These are phyloP conservation scores for Ophiocordyceps australis DNA, from an alignment of 2,329 filamentous ascomycete genomes.

Conservation along the genomic window DNA sequence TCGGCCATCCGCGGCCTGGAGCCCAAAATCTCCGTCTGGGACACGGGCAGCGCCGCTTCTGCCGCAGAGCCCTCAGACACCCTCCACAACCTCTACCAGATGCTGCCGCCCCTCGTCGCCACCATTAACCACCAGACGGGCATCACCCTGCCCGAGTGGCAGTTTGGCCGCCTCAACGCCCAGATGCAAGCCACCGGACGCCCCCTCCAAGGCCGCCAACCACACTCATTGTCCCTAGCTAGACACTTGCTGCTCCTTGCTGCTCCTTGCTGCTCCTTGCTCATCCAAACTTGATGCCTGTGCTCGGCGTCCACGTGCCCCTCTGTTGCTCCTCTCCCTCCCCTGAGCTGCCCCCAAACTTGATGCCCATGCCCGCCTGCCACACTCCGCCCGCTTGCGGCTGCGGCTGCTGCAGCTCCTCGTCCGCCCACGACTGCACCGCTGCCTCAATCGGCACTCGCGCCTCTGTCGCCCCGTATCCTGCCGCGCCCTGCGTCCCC, in stretches of 20 bases:
- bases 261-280: too few relatives aligned
- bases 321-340: slow-evolving; percentile 8
- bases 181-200: slow-evolving; percentile 7
- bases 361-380: slow-evolving; percentile 67
- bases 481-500: slow-evolving; percentile 5
- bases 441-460: slow-evolving; percentile 23
- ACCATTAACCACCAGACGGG: slow-evolving; percentile 85
- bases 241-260: too few relatives aligned
- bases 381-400: slow-evolving; percentile 30
- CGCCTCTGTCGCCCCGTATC: slow-evolving; percentile 4
- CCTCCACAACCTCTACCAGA: slow-evolving; percentile 71
- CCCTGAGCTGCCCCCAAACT: slow-evolving; percentile 37
- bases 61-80: too few relatives aligned
- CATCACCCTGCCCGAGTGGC: slow-evolving; percentile 64
- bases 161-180: slow-evolving; percentile 31
- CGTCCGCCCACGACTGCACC: slow-evolving; percentile 37
- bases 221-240: too few relatives aligned
- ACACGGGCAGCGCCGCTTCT: too few relatives aligned
- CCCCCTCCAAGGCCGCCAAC: background rate
- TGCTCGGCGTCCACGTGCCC: slow-evolving; percentile 37
- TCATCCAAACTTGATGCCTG: slow-evolving; percentile 39
- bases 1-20: too few relatives aligned
- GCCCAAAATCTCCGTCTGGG: too few relatives aligned
- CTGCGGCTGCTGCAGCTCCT: slow-evolving; percentile 34
- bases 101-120: slow-evolving; percentile 61